Base-by-base conservation (phyloP, 768 basidiomycete species). In the Grammothele lineata region DNA sequence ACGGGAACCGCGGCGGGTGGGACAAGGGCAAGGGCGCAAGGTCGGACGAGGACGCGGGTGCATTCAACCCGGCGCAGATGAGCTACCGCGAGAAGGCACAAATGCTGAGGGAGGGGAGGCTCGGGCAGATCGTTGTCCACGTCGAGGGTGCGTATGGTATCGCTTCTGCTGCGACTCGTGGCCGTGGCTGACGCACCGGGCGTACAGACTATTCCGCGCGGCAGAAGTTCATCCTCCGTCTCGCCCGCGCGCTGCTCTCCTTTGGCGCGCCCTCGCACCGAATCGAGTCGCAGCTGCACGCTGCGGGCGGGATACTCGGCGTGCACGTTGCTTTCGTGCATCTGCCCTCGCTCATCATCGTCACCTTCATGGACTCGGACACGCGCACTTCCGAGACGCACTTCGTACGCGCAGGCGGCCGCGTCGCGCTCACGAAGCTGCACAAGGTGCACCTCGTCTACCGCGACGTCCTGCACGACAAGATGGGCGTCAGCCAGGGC, bases 191-290 rank as follows among this genome's bases (percentile, higher is more conserved):
- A 25, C 3, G 3, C 14, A n/a, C 17, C 5, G 7, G 5, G 12
- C 23, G 19, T 12, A n/a, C 41, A 54, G 49, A 52, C 26, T 49
- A 47, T 34, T 36, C 45, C 22, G 27, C 47, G 34, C 40, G 61
- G n/a, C 56, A 71, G 41, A 81, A 84, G 44, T 96, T 96, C 69
- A 74, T 96, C 40, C 70, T 94, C 57, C 85, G 84, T 61, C 77
- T 96, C 21, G 89, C 91, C 2, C 87, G 90, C 62, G 88, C 89
- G 10, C 75, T 97, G 48, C 79, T 97, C 62, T 76, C 83, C n/a
- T 94, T 89, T 62, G 93, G 93, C 17, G 88, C 92, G n/a, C 92
- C 92, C 1, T 92, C 91, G 18, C 94, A 96, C 64, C 78, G 94
- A 17, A 85, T 94, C 53, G 92, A 95, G 67, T 83, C 89, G 1